Evolutionary conservation across 2,329 filamentous ascomycete species (phyloP).

Genomic region (Colletotrichum limetticola): DNA sequence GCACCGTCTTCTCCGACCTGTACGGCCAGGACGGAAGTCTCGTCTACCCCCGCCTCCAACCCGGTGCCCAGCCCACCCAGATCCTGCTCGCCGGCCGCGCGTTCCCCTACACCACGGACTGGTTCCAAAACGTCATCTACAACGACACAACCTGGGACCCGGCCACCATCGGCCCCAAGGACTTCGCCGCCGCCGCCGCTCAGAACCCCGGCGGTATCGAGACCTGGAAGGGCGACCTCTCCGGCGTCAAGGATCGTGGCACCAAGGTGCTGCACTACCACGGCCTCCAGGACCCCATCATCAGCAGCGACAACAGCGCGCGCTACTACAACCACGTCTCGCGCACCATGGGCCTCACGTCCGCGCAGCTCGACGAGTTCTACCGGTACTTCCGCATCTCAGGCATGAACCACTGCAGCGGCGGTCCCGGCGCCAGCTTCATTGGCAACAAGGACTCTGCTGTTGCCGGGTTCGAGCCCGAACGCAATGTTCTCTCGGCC

Average conservation of each 20-base stretch:
- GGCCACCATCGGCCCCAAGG: conserved; percentile 46
- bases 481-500: conserved; percentile 43
- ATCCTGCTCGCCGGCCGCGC: conserved; percentile 46
- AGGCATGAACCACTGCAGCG: conserved; percentile 46
- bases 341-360: conserved; percentile 51
- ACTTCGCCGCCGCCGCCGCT: conserved; percentile 46
- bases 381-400: conserved; percentile 47
- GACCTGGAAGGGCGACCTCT: conserved; percentile 53
- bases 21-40: conserved; percentile 45
- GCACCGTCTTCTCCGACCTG: conserved; percentile 45
- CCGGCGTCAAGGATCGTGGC: conserved; percentile 50
- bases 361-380: conserved; percentile 47
- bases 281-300: conserved; percentile 53
- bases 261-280: conserved; percentile 60
- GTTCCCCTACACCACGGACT: conserved; percentile 43
- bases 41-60: conserved; percentile 58
- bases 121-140: conserved; percentile 53
- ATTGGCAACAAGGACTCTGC: conserved; percentile 41
- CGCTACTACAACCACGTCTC: conserved; percentile 61
- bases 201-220: conserved; percentile 50
- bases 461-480: conserved; percentile 41
- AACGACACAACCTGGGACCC: conserved; percentile 50
- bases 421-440: conserved; percentile 41
- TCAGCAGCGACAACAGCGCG: conserved; percentile 55
- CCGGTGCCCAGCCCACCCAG: conserved; percentile 60